A percentile compares a stretch with the other conserved stretches of the same genome.
Evolutionary conservation across 352 stramenopile species (phyloP).

Genomic region (Pythium grandisporangium): DNA sequence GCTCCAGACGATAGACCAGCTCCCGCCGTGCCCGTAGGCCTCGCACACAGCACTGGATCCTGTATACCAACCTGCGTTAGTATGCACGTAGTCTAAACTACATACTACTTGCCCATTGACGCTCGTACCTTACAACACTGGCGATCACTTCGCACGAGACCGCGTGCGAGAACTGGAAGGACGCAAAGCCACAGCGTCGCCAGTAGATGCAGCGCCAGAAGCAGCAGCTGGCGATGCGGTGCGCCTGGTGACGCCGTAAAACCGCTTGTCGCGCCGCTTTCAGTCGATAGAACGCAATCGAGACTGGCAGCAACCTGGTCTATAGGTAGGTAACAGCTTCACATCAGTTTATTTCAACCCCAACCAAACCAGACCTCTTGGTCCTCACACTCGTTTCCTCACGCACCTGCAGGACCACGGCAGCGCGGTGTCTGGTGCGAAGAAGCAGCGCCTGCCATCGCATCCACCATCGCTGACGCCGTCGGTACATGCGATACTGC

Average conservation of each 20-base stretch:
- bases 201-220: slow-evolving; percentile 29
- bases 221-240: slow-evolving; percentile 18
- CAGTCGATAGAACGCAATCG: not conserved
- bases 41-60: slow-evolving; percentile 16
- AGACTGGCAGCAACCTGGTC: slow-evolving; percentile 3
- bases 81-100: not conserved
- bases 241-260: slow-evolving; percentile 12
- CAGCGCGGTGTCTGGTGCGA: slow-evolving; percentile 3
- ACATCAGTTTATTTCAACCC: too few relatives aligned
- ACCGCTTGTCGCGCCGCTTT: slow-evolving; percentile 1
- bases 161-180: slow-evolving; percentile 8
- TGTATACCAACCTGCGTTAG: not conserved
- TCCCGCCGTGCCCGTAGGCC: slow-evolving; percentile 2
- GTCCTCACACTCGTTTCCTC: too few relatives aligned
- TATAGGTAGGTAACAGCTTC: not conserved
- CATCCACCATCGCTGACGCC: not conserved
- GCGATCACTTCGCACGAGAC: slow-evolving; percentile 3
- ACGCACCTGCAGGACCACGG: slow-evolving; percentile 9
- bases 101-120: not conserved
- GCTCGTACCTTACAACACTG: slow-evolving; percentile 7
- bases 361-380: not conserved
- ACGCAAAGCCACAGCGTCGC: slow-evolving; percentile 13
- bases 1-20: not conserved
- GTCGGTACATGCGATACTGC: slow-evolving; percentile 1
- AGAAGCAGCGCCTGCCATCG: not conserved